These are phyloP conservation scores for Microsporum ferrugineum DNA, from an alignment of 2,329 filamentous ascomycete genomes.

Conservation along the genomic window DNA sequence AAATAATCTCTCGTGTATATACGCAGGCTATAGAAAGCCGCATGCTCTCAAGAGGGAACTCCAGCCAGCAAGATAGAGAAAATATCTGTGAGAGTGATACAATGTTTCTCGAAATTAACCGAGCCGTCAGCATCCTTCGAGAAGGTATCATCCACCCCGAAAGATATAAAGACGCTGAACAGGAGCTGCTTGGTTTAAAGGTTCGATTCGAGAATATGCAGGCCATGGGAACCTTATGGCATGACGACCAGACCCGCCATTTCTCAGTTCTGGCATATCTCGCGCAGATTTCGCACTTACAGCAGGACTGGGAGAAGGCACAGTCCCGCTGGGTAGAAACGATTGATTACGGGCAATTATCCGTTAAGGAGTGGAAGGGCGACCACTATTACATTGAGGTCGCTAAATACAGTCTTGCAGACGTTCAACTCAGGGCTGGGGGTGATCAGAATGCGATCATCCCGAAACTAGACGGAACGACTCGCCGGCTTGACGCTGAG, in stretches of 20 bases:
- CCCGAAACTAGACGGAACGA: background rate
- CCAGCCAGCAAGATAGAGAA: background rate
- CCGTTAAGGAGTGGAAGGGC: background rate
- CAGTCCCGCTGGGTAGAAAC: conserved; percentile 3
- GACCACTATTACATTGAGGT: conserved; percentile 6
- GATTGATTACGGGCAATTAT: conserved; percentile 4
- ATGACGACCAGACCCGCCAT: conserved; percentile 8
- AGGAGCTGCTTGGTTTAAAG: background rate
- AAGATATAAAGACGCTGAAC: background rate
- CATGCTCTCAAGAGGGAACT: background rate
- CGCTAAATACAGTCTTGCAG: conserved; percentile 4
- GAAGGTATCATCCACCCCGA: conserved; percentile 1
- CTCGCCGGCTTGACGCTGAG: background rate
- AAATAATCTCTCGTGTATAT: conserved; percentile 5
- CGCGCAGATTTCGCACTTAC: conserved; percentile 6
- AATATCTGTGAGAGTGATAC: conserved; percentile 5
- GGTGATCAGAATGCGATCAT: background rate
- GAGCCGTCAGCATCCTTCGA: conserved; percentile 5
- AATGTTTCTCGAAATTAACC: conserved; percentile 8
- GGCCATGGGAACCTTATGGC: background rate
- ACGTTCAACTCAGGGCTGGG: conserved; percentile 3
- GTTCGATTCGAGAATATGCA: conserved; percentile 3
- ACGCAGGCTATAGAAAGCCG: conserved; percentile 4
- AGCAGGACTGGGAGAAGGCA: conserved; percentile 3
- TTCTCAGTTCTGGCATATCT: conserved; percentile 6